phyloP scores from a whole-genome alignment of 805 yeast genomes.

The Ogataea thermomethanolica region DNA sequence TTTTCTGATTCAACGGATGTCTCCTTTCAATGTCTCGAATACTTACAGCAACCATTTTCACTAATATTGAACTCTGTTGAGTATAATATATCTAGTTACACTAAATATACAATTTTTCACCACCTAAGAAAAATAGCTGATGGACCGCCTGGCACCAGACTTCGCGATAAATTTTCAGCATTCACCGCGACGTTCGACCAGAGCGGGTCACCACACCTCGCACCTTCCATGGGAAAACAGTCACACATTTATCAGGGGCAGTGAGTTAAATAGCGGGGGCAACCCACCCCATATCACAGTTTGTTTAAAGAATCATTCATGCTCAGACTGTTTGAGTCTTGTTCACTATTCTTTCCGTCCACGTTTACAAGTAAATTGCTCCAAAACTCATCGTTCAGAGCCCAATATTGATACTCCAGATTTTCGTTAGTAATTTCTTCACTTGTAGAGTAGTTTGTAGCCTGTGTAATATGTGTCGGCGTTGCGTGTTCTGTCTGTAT shows the following conservation, averaged over 20 bases:
- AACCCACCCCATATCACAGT: not conserved
- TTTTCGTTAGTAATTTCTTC: constrained; percentile 21
- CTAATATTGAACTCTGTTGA: constrained; percentile 9
- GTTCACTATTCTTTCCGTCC: constrained; percentile 18
- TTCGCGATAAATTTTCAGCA: not conserved
- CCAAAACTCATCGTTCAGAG: constrained; percentile 72
- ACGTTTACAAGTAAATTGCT: constrained; percentile 43
- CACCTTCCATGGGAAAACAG: constrained; percentile 16
- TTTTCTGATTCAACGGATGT: not conserved
- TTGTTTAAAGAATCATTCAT: constrained; percentile 16
- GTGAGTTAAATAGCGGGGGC: too few relatives aligned
- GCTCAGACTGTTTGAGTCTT: constrained; percentile 11
- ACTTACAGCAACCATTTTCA: constrained; percentile 34
- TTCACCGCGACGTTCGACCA: not conserved
- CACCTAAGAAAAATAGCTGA: not conserved
- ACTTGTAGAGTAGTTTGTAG: not conserved
- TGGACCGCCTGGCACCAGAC: constrained; percentile 4
- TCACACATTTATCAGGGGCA: constrained; percentile 9
- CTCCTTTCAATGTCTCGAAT: not conserved
- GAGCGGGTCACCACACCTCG: constrained; percentile 5
- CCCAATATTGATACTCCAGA: constrained; percentile 48
- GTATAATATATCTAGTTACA: constrained; percentile 8
- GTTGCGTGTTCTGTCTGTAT: not conserved
- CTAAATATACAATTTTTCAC: constrained; percentile 10
- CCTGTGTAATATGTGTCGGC: not conserved